Base-by-base conservation (phyloP, 2,329 filamentous ascomycete genomes). In the Alternaria hordeiaustralica region DNA sequence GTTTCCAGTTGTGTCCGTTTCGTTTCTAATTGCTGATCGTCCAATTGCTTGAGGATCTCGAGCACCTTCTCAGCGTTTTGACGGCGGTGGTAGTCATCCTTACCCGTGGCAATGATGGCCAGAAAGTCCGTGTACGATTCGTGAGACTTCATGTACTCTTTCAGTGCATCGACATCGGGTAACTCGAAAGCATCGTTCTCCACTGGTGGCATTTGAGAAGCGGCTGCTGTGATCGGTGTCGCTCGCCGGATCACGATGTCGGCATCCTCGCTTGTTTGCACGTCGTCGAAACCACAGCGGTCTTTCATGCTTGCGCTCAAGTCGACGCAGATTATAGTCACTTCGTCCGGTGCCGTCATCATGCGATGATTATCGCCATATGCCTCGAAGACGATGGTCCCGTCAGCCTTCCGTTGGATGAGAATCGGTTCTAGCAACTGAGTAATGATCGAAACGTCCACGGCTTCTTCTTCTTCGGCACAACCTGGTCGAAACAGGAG, bases 301-400 rank as follows among this genome's bases (percentile, higher is more conserved):
- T 53, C 10, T 8, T 55, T 23, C 78, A 81, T 81, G 36, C 76
- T 79, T 2, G 65, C 55, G 45, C 75, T 78, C 21, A 74, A 71
- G 60, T 80, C 78, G 3, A 81, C 77, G 55, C 72, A 77, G 46
- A 81, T 72, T 62, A 80, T 71, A 5, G 78, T 45, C 7, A 80
- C 56, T 60, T 81, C 79, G 21, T 79, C 77, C 15, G 79, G 78
- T 13, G 64, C 49, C 11, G 72, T 69, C 3, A 77, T 36, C 23
- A 68, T 69, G 41, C 74, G 71, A 23, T 74, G 63, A 1, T 69
- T 64, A 15, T 72, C 73, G 5, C 79, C 78, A 28, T 76, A 74
- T 2, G 73, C 64, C 58, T 80, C 78, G 50, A 81, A 81, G 15
- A 70, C 28, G 2, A 71, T 62, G 5, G 77, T 79, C 0, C 78